Evolutionary conservation across 2,329 filamentous ascomycete genomes (phyloP).

Genomic region (Capronia epimyces): DNA sequence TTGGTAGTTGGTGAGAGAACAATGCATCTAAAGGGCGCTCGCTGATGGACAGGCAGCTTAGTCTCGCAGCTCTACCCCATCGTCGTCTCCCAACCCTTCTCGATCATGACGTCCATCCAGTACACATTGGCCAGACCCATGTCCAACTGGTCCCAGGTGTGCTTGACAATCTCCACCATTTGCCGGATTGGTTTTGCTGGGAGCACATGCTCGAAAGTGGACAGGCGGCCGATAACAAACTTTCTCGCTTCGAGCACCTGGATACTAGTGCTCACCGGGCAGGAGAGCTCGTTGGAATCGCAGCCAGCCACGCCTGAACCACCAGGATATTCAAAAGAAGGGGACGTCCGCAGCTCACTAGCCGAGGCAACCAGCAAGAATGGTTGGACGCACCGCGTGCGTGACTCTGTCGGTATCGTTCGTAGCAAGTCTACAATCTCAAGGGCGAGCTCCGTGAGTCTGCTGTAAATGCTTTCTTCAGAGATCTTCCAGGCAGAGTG

Average conservation of each 20-base stretch:
- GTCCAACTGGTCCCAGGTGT: slow-evolving; percentile 51
- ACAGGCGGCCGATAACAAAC: slow-evolving; percentile 47
- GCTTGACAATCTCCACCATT: slow-evolving; percentile 48
- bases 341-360: slow-evolving; percentile 46
- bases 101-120: slow-evolving; percentile 55
- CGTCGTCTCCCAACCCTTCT: slow-evolving; percentile 53
- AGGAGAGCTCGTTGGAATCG: not conserved
- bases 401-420: slow-evolving; percentile 48
- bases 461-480: slow-evolving; percentile 26
- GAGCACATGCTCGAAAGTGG: slow-evolving; percentile 41
- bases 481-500: not conserved
- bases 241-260: slow-evolving; percentile 46
- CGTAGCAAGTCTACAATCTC: slow-evolving; percentile 48
- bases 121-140: slow-evolving; percentile 43
- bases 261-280: slow-evolving; percentile 27
- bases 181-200: slow-evolving; percentile 50
- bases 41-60: not conserved
- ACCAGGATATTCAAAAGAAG: slow-evolving; percentile 15
- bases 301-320: not conserved
- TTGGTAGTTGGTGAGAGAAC: not conserved
- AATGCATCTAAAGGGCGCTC: not conserved
- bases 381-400: slow-evolving; percentile 51
- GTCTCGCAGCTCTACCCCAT: slow-evolving; percentile 38
- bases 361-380: slow-evolving; percentile 48
- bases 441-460: slow-evolving; percentile 49